Evolutionary conservation across 345 rosid species (phyloP), one percentile per base, ranked within the genome.

Genomic region (Camelina sativa): DNA sequence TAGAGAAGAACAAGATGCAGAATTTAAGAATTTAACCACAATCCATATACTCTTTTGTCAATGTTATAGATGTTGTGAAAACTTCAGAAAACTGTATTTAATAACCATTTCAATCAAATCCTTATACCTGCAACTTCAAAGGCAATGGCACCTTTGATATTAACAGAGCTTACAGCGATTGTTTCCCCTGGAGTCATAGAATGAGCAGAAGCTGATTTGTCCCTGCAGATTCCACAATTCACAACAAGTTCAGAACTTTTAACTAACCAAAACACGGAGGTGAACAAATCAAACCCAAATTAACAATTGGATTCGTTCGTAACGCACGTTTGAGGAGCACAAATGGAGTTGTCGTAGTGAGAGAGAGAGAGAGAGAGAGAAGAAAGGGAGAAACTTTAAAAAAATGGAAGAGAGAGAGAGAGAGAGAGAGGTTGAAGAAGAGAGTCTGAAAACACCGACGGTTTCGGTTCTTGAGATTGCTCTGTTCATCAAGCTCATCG

Each of bases 311-410:
- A 60, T 16, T 28, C n/a, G 25, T 16, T 28, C n/a, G 25, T 47
- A 44, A 34, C 97, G 78, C 82, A 95, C 98, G 82, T 92, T 85
- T 90, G 96, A 71, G 98, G 98, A 53, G 92, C 98, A 84, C 92
- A 88, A 23, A 71, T 43, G 80, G 80, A 65, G 78, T 38, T 50
- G 51, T 37, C 60, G 41, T 28, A 20, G 22, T 20, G 22, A 20
- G 22, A 20, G 22, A 20, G 22, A 20, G 22, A 37, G 60, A 61
- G 20, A 63, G 48, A 66, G 48, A 66, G 40, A 30, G 55, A 28
- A 54, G 68, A 76, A 22, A 76, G 72, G 38, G 40, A 64, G 56
- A 77, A 17, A 20, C 44, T 71, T 71, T 65, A 5, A 71, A 56
- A 5, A 71, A 56, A 65, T 65, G 57, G 72, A 76, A 46, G 22